Evolutionary conservation across 225 moss, liverwort and hornwort species (phyloP), one percentile per base, ranked within the genome.

Genomic region (Takakia lepidozioides): DNA sequence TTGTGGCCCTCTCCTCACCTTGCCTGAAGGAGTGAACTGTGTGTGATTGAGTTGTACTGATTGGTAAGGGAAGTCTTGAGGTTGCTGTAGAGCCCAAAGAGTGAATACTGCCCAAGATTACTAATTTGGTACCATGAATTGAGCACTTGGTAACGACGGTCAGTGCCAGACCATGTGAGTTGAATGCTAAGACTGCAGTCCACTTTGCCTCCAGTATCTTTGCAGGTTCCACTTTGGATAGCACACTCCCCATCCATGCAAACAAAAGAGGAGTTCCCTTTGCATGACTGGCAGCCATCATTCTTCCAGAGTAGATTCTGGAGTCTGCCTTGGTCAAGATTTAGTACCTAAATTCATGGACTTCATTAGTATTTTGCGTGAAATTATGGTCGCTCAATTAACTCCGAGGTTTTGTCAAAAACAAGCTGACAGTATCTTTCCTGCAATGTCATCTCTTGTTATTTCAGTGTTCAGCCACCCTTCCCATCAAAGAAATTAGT

Each of bases 121-220:
- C 58, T 50, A 2, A 86, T 41, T 59, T 86, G 55, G 38, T 86
- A 86, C 86, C 86, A 86, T 21, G 82, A 78, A 54, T 72, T 86
- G 42, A 82, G 44, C 17, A 68, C 61, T 51, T 72, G 60, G 40
- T 79, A 48, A 27, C 72, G 63, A 51, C 64, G 65, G 49, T 86
- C 86, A 2, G 75, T 76, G 28, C 86, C 82, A n/a, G 86, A 79
- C 54, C 79, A 86, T 4, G 86, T 49, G 11, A 64, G 47, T 63
- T 86, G 86, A 43, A 86, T 65, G 52, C 73, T 86, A 35, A 86
- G 58, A 63, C 82, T 86, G 63, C 86, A 86, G 57, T 86, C 86
- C 48, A 75, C 72, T 62, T 45, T 70, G 36, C 75, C 75, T 51
- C 59, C 75, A 26, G 64, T 19, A 21, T 67, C 64, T 55, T 53